These are phyloP conservation scores for Phaeosphaeria sp. DNA, from an alignment of 2,329 filamentous ascomycete genomes.

Conservation along the genomic window DNA sequence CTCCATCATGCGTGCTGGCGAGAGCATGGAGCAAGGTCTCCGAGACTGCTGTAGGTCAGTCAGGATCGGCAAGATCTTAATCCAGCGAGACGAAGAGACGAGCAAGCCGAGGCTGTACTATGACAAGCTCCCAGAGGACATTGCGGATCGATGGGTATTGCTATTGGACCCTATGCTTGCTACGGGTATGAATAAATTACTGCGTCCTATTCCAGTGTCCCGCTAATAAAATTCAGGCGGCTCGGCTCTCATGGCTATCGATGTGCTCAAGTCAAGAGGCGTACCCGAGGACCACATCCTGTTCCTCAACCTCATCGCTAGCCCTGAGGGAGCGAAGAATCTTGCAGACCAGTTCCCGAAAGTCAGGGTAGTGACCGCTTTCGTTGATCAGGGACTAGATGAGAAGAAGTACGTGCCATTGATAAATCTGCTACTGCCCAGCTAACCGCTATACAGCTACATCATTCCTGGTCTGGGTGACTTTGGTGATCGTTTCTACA, in stretches of 20 bases:
- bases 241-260: constrained; percentile 95
- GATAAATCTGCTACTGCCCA: background rate
- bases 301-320: constrained; percentile 97
- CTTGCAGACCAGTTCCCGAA: constrained; percentile 91
- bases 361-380: constrained; percentile 90
- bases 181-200: constrained; percentile 68
- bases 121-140: constrained; percentile 95
- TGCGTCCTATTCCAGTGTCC: background rate
- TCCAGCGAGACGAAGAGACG: constrained; percentile 96
- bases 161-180: constrained; percentile 99
- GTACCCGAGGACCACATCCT: constrained; percentile 95
- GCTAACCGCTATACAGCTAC: constrained; percentile 66
- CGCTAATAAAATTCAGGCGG: constrained; percentile 66
- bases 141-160: constrained; percentile 89
- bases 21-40: constrained; percentile 97
- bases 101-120: constrained; percentile 92
- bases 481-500: constrained; percentile 96
- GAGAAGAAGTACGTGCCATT: constrained; percentile 84
- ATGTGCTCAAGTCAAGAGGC: constrained; percentile 86
- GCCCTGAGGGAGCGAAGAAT: constrained; percentile 86
- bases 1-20: constrained; percentile 96
- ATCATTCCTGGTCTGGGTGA: constrained; percentile 94
- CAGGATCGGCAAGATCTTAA: constrained; percentile 96
- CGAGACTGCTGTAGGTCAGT: constrained; percentile 98
- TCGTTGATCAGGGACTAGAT: constrained; percentile 94